Evolutionary conservation across 768 basidiomycete species (phyloP), one percentile per base, ranked within the genome.

Genomic region (Epithele typhae): DNA sequence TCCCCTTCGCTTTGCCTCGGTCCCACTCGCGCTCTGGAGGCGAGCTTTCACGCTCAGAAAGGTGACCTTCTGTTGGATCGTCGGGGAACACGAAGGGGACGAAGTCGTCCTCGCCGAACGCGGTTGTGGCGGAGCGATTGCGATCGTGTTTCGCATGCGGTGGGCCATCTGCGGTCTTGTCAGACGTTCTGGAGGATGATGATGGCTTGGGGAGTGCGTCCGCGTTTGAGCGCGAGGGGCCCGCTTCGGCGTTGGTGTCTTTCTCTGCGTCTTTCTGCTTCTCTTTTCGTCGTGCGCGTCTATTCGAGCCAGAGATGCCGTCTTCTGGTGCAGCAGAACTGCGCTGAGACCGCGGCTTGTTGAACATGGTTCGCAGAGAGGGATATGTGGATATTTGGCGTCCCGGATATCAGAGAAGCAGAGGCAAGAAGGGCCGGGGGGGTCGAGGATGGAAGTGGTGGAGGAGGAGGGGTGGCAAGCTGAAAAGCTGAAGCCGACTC

Each of bases 71-170:
- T 60, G 54, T 17, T 62, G 61, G n/a, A 1, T 47, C 48, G 25
- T 62, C 62, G n/a, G 54, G 51, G 45, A 59, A 61, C n/a, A 37
- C 37, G 51, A 67, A 66, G 10, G 60, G 37, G 24, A 67, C 58
- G 52, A 63, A 67, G 43, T 67, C 66, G 19, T 58, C 53, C 19
- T 59, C 57, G 9, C 17, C 50, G 35, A 59, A 58, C 18, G 52
- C 37, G 37, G 30, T 41, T 6, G 33, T 37, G n/a, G n/a, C n/a
- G n/a, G n/a, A n/a, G n/a, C n/a, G n/a, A n/a, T n/a, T n/a, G n/a
- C n/a, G n/a, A n/a, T n/a, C n/a, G n/a, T n/a, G n/a, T n/a, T n/a
- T n/a, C n/a, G n/a, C n/a, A n/a, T n/a, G n/a, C n/a, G n/a, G n/a
- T n/a, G n/a, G n/a, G n/a, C n/a, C n/a, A n/a, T n/a, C n/a, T n/a